Percentiles rank a stretch among this genome's conserved stretches.
Evolutionary conservation across 2,329 filamentous ascomycete genomes (phyloP).

Genomic region (Fusarium veterinarium): DNA sequence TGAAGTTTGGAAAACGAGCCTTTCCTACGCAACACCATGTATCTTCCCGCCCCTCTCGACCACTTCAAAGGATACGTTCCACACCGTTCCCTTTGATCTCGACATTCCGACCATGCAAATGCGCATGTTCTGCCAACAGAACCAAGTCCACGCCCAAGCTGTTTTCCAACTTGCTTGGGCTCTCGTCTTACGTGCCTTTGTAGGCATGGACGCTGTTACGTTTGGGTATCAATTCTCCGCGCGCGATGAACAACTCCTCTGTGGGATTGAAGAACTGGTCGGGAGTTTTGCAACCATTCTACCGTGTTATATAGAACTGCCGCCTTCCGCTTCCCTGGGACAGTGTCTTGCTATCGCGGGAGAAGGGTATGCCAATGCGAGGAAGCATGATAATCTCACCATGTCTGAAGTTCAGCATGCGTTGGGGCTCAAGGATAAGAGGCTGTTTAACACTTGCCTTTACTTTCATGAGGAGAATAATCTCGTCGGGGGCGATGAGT

Average conservation of each 20-base stretch:
- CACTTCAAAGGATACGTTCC: conserved; percentile 42
- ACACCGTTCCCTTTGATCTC: conserved; percentile 54
- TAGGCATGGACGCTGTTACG: conserved; percentile 62
- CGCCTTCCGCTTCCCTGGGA: conserved; percentile 47
- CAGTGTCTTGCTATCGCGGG: conserved; percentile 49
- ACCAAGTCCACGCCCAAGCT: conserved; percentile 58
- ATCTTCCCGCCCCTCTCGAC: conserved; percentile 57
- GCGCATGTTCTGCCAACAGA: conserved; percentile 56
- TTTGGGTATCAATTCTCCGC: conserved; percentile 65
- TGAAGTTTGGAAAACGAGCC: conserved; percentile 59
- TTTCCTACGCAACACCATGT: conserved; percentile 55
- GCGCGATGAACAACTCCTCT: conserved; percentile 56
- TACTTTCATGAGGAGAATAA: conserved; percentile 57
- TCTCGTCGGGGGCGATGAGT: not conserved
- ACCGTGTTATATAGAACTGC: conserved; percentile 51
- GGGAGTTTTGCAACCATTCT: conserved; percentile 59
- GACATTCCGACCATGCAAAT: conserved; percentile 55
- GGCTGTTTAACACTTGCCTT: conserved; percentile 64
- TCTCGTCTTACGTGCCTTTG: conserved; percentile 65
- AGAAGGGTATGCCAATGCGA: conserved; percentile 38
- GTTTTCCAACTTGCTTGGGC: conserved; percentile 71
- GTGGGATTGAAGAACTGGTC: conserved; percentile 55
- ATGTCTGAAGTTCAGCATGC: conserved; percentile 60
- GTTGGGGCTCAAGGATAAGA: conserved; percentile 55
- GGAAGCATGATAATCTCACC: conserved; percentile 57